phyloP scores from a whole-genome alignment of 83 land plant genomes.

The Thuja plicata region DNA sequence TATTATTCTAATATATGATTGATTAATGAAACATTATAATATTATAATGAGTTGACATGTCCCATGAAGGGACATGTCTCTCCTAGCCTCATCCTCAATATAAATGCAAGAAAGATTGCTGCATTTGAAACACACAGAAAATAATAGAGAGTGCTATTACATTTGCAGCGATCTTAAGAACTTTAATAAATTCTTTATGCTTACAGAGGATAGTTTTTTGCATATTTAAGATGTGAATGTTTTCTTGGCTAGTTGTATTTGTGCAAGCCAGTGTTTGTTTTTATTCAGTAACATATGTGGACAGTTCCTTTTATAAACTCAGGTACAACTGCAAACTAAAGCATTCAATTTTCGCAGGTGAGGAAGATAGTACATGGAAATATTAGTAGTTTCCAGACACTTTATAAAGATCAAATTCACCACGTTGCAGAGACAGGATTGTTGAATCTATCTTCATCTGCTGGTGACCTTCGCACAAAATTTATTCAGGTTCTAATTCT shows the following conservation, averaged over 20 bases:
- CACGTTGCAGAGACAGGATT: conserved; percentile 40
- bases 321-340: background rate
- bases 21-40: too few relatives aligned
- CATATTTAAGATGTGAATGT: background rate
- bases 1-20: too few relatives aligned
- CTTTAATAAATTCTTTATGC: too few relatives aligned
- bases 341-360: conserved; percentile 31
- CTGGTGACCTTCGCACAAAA: conserved; percentile 15
- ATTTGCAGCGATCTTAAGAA: too few relatives aligned
- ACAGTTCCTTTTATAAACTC: background rate
- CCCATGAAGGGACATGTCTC: too few relatives aligned
- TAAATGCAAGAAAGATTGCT: too few relatives aligned
- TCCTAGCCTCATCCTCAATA: too few relatives aligned
- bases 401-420: conserved; percentile 45
- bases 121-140: too few relatives aligned
- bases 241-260: background rate
- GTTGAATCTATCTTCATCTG: conserved; percentile 28
- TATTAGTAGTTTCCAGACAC: conserved; percentile 34
- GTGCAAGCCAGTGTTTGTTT: background rate
- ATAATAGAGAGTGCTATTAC: too few relatives aligned
- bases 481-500: conserved; percentile 32
- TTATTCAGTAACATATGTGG: background rate
- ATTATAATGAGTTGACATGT: too few relatives aligned
- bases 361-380: conserved; percentile 62
- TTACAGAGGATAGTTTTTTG: background rate